Percentiles rank a stretch among this genome's conserved stretches.
Evolutionary conservation across 176 grass and related monocot genomes (phyloP).

Genomic region (Cymbopogon citratus): DNA sequence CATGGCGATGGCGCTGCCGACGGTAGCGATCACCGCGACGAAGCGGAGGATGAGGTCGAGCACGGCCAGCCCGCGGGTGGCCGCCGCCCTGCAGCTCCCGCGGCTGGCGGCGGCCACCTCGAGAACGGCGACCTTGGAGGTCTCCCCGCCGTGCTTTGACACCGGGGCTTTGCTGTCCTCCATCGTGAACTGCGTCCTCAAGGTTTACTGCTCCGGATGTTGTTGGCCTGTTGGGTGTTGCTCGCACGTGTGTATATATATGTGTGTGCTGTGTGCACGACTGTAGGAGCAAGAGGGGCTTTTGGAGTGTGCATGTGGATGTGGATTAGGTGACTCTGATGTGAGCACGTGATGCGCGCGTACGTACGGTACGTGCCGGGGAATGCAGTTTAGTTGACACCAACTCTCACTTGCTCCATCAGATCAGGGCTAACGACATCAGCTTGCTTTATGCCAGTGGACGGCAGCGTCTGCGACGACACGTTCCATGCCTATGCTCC

Average conservation of each 20-base stretch:
- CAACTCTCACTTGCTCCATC: constrained; percentile 36
- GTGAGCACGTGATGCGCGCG: neutral
- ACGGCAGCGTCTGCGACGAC: neutral
- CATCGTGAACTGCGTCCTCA: neutral
- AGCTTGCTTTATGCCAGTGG: neutral
- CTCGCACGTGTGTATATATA: neutral
- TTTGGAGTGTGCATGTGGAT: neutral
- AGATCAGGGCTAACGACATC: neutral
- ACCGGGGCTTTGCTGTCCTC: neutral
- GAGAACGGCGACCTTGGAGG: constrained; percentile 1
- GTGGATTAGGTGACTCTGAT: constrained; percentile 17
- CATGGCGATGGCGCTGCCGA: constrained; percentile 51
- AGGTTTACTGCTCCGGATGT: neutral
- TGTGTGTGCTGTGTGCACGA: no score
- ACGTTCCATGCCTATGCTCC: neutral
- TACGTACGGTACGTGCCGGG: neutral
- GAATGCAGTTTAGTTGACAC: constrained; percentile 18
- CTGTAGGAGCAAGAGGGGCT: neutral
- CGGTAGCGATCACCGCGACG: constrained; percentile 37
- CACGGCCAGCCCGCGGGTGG: constrained; percentile 13
- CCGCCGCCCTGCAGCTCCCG: neutral
- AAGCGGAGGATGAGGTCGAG: constrained; percentile 42
- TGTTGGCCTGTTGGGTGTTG: neutral
- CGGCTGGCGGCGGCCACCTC: neutral
- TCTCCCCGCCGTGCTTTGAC: constrained; percentile 27